These are phyloP conservation scores for Ballota nigra DNA, from an alignment of 257 asterid species.

Conservation along the genomic window DNA sequence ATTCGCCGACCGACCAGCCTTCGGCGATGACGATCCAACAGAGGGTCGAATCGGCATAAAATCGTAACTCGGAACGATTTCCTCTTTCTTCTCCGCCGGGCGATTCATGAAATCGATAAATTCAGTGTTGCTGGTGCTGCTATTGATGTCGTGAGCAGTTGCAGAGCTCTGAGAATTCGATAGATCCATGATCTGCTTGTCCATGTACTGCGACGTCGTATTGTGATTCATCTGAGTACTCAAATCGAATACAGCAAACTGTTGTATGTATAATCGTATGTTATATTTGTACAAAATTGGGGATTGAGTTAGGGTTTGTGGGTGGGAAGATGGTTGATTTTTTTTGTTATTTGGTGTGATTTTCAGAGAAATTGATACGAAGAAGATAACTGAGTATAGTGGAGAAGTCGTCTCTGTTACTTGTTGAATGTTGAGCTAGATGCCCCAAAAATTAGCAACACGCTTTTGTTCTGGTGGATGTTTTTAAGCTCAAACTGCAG, in stretches of 20 bases:
- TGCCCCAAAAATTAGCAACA: constrained; percentile 16
- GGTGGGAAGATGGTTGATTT: background rate
- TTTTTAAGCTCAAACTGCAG: constrained; percentile 8
- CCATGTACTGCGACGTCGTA: constrained; percentile 70
- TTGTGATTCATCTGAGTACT: constrained; percentile 62
- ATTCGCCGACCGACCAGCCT: constrained; percentile 30
- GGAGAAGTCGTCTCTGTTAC: constrained; percentile 22
- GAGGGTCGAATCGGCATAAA: constrained; percentile 79
- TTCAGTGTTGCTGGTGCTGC: constrained; percentile 32
- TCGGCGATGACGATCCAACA: constrained; percentile 42
- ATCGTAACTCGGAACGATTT: constrained; percentile 74
- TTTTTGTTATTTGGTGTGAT: constrained; percentile 9
- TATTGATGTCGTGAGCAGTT: constrained; percentile 21
- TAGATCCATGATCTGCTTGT: constrained; percentile 99
- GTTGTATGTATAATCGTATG: background rate
- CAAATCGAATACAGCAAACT: constrained; percentile 6
- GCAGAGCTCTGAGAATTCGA: constrained; percentile 54
- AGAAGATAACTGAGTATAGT: background rate
- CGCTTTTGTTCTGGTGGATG: background rate
- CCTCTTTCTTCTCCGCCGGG: constrained; percentile 54
- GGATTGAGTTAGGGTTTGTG: constrained; percentile 4
- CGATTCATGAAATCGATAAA: constrained; percentile 80
- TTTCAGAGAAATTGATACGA: constrained; percentile 2
- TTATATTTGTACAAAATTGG: background rate
- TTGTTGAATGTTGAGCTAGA: constrained; percentile 7